Base-by-base conservation (phyloP, 78 protist species). In the Tieghemostelium lacteum region DNA sequence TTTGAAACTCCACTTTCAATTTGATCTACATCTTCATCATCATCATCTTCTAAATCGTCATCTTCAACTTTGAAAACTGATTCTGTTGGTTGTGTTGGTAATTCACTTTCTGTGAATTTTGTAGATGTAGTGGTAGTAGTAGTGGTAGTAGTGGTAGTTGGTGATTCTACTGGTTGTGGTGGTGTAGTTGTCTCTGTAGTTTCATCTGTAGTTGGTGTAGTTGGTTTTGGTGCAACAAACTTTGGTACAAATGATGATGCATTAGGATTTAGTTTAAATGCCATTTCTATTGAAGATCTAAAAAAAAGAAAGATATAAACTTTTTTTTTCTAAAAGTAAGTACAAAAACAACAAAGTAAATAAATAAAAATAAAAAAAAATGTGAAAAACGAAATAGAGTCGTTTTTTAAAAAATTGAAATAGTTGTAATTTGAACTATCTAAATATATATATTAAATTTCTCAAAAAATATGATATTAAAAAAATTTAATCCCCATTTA, bases 11-110 rank as follows among this genome's bases (percentile, higher is more conserved):
- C 55, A 0, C 39, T 33, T 29, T 45, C 29, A 20, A 28, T 34
- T 2, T 36, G 55, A 3, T 12, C 33, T 10, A 66, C 34, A 34
- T 54, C 88, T 14, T 80, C 88, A 7, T 49, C 76, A 2, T 39
- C 58, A 10, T 80, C 88, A n/a, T 80, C 88, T 50, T 77, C 87
- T 26, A 77, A 64, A 36, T 77, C 87, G n/a, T 77, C 87, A n/a
- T 77, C 87, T 36, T 77, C 87, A 20, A 77, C 74, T 7, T 50
- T 52, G 50, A 64, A 77, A 33, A 77, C 87, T 52, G 87, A 77
- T 65, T 77, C 87, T 22, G 88, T 80, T 49, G 88, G 64, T 40
- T 50, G n/a, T 31, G 31, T 33, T 24, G 50, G 31, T n/a, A n/a
- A n/a, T 37, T 22, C 73, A 24, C 24, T 24, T 28, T n/a, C 19